Evolutionary conservation across 768 basidiomycete genomes (phyloP).

Genomic region (Psilocybe subaeruginosa): DNA sequence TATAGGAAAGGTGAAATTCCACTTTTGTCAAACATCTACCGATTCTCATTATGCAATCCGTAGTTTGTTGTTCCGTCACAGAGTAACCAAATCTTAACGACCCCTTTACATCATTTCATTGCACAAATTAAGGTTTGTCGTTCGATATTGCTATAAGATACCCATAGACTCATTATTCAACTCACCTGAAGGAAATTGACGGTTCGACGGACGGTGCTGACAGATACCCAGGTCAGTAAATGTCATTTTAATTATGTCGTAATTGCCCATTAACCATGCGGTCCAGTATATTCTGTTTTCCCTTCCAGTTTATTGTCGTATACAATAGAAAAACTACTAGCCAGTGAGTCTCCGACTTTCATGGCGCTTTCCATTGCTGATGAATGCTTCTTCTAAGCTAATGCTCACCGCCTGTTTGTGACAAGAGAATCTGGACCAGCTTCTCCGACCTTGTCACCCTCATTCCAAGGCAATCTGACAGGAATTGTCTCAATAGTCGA

Average conservation of each 20-base stretch:
- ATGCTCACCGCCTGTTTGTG: conserved; percentile 79
- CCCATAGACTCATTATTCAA: conserved; percentile 2
- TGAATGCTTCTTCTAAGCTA: conserved; percentile 48
- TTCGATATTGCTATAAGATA: background rate
- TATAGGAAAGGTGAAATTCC: conserved; percentile 66
- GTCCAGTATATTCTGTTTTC: conserved; percentile 73
- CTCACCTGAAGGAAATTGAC: conserved; percentile 53
- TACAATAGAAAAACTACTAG: conserved; percentile 80
- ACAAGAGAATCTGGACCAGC: conserved; percentile 61
- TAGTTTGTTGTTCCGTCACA: conserved; percentile 69
- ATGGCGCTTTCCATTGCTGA: background rate
- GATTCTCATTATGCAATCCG: background rate
- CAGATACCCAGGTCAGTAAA: conserved; percentile 66
- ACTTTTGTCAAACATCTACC: conserved; percentile 15
- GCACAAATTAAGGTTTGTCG: conserved; percentile 66
- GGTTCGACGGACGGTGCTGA: conserved; percentile 83
- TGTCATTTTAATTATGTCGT: background rate
- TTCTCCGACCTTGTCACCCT: conserved; percentile 50
- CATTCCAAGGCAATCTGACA: conserved; percentile 51
- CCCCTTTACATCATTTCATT: conserved; percentile 71
- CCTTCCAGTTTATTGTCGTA: conserved; percentile 66
- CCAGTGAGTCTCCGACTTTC: conserved; percentile 56
- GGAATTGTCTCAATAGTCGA: conserved; percentile 87
- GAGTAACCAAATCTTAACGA: conserved; percentile 75
- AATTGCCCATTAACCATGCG: background rate